phyloP scores from a whole-genome alignment of 352 stramenopile species.

The Phytophthora quininea region DNA sequence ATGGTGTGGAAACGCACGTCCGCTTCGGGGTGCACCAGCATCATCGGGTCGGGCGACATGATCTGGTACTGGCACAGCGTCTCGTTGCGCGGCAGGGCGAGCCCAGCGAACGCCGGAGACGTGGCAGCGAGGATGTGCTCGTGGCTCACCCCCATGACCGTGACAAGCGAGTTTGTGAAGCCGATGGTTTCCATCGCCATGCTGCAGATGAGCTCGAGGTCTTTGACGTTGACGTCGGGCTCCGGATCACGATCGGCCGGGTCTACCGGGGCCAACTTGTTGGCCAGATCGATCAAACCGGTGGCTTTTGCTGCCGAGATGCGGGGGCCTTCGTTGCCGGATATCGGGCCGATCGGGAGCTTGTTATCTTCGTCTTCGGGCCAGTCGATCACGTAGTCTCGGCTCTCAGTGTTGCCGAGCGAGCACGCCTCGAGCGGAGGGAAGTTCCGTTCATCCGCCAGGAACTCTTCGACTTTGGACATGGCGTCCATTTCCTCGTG shows the following conservation, averaged over 20 bases:
- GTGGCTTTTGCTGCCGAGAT: conserved; percentile 26
- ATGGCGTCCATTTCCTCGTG: conserved; percentile 3
- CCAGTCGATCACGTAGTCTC: conserved; percentile 11
- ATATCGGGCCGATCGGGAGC: conserved; percentile 30
- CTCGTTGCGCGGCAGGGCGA: conserved; percentile 27
- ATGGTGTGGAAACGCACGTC: conserved; percentile 37
- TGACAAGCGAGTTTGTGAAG: conserved; percentile 25
- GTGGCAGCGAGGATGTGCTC: conserved; percentile 31
- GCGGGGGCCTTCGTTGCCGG: conserved; percentile 43
- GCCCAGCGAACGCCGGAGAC: conserved; percentile 13
- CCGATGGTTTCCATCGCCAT: conserved; percentile 26
- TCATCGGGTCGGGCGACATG: conserved; percentile 31
- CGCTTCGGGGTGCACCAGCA: conserved; percentile 31
- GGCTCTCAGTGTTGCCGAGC: conserved; percentile 13
- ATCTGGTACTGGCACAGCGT: conserved; percentile 31
- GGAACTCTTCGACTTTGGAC: conserved; percentile 2
- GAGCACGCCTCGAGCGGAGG: conserved; percentile 13
- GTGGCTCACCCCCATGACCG: conserved; percentile 23
- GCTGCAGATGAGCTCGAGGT: conserved; percentile 29
- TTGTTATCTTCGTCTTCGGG: conserved; percentile 1
- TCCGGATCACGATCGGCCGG: conserved; percentile 13
- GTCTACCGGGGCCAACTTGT: conserved; percentile 15
- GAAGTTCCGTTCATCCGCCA: conserved; percentile 13
- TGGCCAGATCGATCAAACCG: conserved; percentile 15
- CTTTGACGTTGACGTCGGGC: conserved; percentile 6